These are phyloP conservation scores for Lachnellula hyalina DNA, from an alignment of 2,329 filamentous ascomycete species.

Conservation along the genomic window DNA sequence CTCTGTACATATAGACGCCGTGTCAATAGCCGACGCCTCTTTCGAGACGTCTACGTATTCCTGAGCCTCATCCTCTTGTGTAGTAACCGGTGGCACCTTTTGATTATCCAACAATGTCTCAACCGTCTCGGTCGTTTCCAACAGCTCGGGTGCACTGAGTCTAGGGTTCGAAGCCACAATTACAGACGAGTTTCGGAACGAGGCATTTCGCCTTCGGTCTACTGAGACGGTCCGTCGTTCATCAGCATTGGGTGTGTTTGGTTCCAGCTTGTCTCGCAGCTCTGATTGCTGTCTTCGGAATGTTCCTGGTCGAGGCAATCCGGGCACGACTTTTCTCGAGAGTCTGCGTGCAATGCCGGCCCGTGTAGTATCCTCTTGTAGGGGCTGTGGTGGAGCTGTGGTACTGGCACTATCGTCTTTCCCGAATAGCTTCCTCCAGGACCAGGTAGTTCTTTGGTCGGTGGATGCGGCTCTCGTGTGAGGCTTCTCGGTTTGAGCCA, in stretches of 20 bases:
- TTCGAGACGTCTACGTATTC: slow-evolving; percentile 27
- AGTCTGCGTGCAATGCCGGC: slow-evolving; percentile 27
- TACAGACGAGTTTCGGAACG: slow-evolving; percentile 21
- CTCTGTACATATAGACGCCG: slow-evolving; percentile 27
- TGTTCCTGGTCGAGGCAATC: slow-evolving; percentile 69
- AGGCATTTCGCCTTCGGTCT: slow-evolving; percentile 40
- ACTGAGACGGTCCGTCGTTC: slow-evolving; percentile 69
- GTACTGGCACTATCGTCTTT: slow-evolving; percentile 21
- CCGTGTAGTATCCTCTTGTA: slow-evolving; percentile 15
- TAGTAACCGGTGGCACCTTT: slow-evolving; percentile 8
- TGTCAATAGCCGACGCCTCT: slow-evolving; percentile 21
- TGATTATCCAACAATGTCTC: slow-evolving; percentile 17
- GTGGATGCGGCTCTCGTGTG: slow-evolving; percentile 24
- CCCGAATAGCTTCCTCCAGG: slow-evolving; percentile 29
- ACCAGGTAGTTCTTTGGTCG: slow-evolving; percentile 28
- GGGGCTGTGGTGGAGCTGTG: slow-evolving; percentile 11
- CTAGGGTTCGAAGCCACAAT: slow-evolving; percentile 17
- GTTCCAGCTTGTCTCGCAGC: slow-evolving; percentile 65
- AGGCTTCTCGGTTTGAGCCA: slow-evolving; percentile 26
- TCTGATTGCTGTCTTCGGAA: slow-evolving; percentile 83
- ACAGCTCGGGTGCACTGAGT: slow-evolving; percentile 29
- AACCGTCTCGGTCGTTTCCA: slow-evolving; percentile 21
- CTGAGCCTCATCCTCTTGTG: slow-evolving; percentile 17
- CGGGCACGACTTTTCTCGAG: slow-evolving; percentile 63
- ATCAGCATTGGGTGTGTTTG: slow-evolving; percentile 54